Base-by-base conservation (phyloP, 1,284 basidiomycete species). In the Marasmius sp. region DNA sequence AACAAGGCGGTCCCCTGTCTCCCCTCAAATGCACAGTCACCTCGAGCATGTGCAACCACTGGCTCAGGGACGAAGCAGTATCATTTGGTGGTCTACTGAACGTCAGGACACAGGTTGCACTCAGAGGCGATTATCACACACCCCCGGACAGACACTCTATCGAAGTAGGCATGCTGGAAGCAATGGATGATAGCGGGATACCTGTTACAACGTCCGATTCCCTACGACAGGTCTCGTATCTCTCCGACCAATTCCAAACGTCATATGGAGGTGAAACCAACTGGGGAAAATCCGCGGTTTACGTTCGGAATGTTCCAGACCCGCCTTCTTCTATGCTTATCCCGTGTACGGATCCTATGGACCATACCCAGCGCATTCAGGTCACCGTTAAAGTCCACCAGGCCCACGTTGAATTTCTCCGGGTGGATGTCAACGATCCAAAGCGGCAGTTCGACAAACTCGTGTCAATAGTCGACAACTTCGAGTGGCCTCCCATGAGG, bases 1-100 rank as follows among this genome's bases (percentile, higher is more conserved):
- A 75, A 50, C 73, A 76, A 55, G 75, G 74, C 2, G 71, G 72
- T n/a, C 66, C 71, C 0, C 56, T 69, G 3, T 73, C 71, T 2
- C 71, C 71, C 0, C 52, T 72, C 18, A 73, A 74, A 58, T 71
- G 67, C 6, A 72, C 70, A 0, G 65, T 75, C 1, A 72, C 72
- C 0, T 75, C 74, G 9, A 73, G 71, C 33, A 55, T 77, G 33
- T 67, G 68, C 1, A 61, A 70, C 33, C 69, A 67, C 37, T 75
- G 65, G 55, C 51, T 76, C 3, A 22, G 61, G n/a, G 69, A 74
- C 54, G 33, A 69, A 1, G 41, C 55, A 4, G 8, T 22, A 0
- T n/a, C 56, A 6, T 60, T 67, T 18, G 43, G 60, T 1, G 67
- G 66, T 55, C 38, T 57, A 0, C 60, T 71, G 2, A 27, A 66